Evolutionary conservation across 306 rosid species (phyloP), one percentile per base, ranked within the genome.

Genomic region (Lathyrus sativus): DNA sequence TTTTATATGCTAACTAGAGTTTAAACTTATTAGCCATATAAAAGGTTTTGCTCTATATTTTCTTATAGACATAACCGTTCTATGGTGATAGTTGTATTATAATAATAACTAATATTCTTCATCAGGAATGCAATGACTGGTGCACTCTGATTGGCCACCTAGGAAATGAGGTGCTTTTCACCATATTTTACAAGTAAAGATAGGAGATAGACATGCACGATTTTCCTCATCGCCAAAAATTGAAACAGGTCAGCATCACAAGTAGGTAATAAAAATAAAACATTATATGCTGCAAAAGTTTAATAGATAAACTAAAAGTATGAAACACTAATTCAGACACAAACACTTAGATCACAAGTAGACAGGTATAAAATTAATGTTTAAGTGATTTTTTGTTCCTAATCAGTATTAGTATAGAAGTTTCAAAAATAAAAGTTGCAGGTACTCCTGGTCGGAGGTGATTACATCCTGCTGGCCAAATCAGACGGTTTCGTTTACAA

Each of bases 401-500:
- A n/a, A n/a, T n/a, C n/a, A n/a, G n/a, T n/a, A n/a, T n/a, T n/a
- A n/a, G n/a, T n/a, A n/a, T n/a, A n/a, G n/a, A n/a, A n/a, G n/a
- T n/a, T n/a, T n/a, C n/a, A n/a, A n/a, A n/a, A n/a, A n/a, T n/a
- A n/a, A n/a, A n/a, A 60, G 65, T 53, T 63, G 26, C 62, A 45
- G 28, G 33, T 66, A 13, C 18, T 45, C 5, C 11, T 74, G 3
- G 84, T 50, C 1, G 73, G 17, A 45, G 97, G 87, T 11, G 97
- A 90, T 76, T 70, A 55, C 69, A 68, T 93, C 10, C 99, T 97
- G 2, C 99, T 96, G 10, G 67, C 90, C 1, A 88, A 54, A 78
- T 57, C 62, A 14, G 92, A 86, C 42, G 99, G 99, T 11, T 93
- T 93, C 79, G 66, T 76, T 10, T 93, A 86, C 74, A 55, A 66